Percentiles rank a stretch among this genome's conserved stretches.
Conservation (phyloP, 1,284 basidiomycete species). For the Cerrena zonata region DNA sequence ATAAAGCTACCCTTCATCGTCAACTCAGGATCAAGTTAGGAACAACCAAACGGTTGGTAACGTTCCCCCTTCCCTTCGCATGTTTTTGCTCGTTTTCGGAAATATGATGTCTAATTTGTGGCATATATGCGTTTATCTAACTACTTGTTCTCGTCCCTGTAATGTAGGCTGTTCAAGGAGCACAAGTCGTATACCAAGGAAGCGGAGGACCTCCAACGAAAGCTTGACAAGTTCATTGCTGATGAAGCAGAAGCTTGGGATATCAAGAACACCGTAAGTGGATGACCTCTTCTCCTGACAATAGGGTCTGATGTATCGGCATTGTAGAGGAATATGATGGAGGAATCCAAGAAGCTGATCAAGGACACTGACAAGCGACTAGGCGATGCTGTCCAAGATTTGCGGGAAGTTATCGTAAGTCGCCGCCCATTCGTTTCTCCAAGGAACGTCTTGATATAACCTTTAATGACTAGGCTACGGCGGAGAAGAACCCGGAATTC, state of each 20-base stretch:
- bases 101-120: slow-evolving; percentile 3
- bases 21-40: slow-evolving; percentile 82
- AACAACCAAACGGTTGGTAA: slow-evolving; percentile 60
- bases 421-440: slow-evolving; percentile 4
- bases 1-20: slow-evolving; percentile 38
- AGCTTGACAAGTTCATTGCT: slow-evolving; percentile 58
- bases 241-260: slow-evolving; percentile 73
- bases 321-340: slow-evolving; percentile 61
- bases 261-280: slow-evolving; percentile 75
- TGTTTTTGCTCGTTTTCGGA: neutral
- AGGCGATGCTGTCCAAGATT: slow-evolving; percentile 54
- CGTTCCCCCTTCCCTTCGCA: neutral
- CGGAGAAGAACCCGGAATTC: slow-evolving; percentile 46
- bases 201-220: slow-evolving; percentile 51
- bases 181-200: slow-evolving; percentile 66
- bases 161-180: slow-evolving; percentile 67
- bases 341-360: slow-evolving; percentile 81
- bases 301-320: slow-evolving; percentile 2
- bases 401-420: slow-evolving; percentile 69
- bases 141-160: too few species aligned
- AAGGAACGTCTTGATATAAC: neutral
- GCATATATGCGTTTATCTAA: neutral
- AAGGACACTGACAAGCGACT: slow-evolving; percentile 58
- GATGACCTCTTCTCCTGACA: too few species aligned
- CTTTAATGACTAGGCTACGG: slow-evolving; percentile 34